These are phyloP conservation scores for Gentiana straminea DNA, from an alignment of 257 asterid genomes.

Conservation along the genomic window DNA sequence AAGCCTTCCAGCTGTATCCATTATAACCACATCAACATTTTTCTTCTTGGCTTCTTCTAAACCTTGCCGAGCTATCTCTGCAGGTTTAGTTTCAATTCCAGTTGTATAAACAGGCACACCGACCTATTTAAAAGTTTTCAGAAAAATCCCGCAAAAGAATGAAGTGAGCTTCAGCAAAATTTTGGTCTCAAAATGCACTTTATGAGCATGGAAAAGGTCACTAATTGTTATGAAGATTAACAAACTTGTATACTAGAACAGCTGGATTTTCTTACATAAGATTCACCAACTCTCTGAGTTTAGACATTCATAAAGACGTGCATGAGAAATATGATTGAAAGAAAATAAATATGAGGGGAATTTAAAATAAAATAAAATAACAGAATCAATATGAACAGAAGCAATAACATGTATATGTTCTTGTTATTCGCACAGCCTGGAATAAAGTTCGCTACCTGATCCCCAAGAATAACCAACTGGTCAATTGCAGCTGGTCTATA, in stretches of 20 bases:
- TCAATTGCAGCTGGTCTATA: slow-evolving; percentile 99
- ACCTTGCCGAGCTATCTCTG: slow-evolving; percentile 88
- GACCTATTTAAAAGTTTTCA: slow-evolving; percentile 45
- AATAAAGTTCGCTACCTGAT: slow-evolving; percentile 20
- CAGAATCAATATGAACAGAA: too few relatives aligned
- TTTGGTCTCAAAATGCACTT: too few relatives aligned
- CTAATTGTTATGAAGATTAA: too few relatives aligned
- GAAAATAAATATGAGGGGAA: too few relatives aligned
- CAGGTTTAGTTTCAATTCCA: slow-evolving; percentile 83
- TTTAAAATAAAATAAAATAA: too few relatives aligned
- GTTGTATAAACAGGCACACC: slow-evolving; percentile 91
- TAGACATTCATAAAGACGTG: too few relatives aligned
- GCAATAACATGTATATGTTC: too few relatives aligned
- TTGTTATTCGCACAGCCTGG: neutral
- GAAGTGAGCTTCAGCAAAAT: slow-evolving; percentile 7
- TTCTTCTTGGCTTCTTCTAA: slow-evolving; percentile 72
- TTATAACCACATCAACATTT: slow-evolving; percentile 83
- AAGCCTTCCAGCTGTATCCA: slow-evolving; percentile 99
- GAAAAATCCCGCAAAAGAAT: slow-evolving; percentile 18
- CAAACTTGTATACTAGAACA: too few relatives aligned
- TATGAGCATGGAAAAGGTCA: too few relatives aligned
- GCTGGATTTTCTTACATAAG: too few relatives aligned
- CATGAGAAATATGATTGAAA: too few relatives aligned
- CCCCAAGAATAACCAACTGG: slow-evolving; percentile 83
- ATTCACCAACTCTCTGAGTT: too few relatives aligned